These are phyloP conservation scores for Seiridium unicorne DNA, from an alignment of 2,329 filamentous ascomycete genomes.

Conservation along the genomic window DNA sequence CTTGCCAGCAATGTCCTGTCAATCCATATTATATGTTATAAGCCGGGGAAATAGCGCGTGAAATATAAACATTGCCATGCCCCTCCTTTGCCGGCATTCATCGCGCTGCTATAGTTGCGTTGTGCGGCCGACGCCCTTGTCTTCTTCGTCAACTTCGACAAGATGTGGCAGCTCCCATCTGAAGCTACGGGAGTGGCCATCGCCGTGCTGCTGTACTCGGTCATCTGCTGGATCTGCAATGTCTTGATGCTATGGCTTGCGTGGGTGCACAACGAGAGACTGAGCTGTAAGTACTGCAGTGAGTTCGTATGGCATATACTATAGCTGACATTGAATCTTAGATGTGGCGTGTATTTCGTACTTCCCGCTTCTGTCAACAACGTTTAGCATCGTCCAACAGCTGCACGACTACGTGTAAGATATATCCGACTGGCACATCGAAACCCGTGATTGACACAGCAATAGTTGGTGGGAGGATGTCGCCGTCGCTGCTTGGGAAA, in stretches of 20 bases:
- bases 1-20: no score
- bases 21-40: no score
- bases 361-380: constrained; percentile 14
- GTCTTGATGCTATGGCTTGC: constrained; percentile 16
- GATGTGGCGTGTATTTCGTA: constrained; percentile 17
- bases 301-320: background rate
- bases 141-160: background rate
- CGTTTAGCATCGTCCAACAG: constrained; percentile 16
- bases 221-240: constrained; percentile 10
- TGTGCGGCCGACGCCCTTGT: background rate
- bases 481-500: constrained; percentile 10
- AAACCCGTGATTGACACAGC: background rate
- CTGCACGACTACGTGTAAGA: constrained; percentile 15
- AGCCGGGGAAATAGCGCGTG: background rate
- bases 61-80: background rate
- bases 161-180: constrained; percentile 11
- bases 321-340: background rate
- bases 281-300: constrained; percentile 13
- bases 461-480: constrained; percentile 13
- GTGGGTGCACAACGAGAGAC: constrained; percentile 14
- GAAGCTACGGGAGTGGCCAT: constrained; percentile 11
- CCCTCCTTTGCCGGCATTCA: background rate
- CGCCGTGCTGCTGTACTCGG: constrained; percentile 14
- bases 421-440: background rate
- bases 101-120: background rate